Evolutionary conservation across 2,329 filamentous ascomycete genomes (phyloP).

Genomic region (Ophiostoma perfectum): DNA sequence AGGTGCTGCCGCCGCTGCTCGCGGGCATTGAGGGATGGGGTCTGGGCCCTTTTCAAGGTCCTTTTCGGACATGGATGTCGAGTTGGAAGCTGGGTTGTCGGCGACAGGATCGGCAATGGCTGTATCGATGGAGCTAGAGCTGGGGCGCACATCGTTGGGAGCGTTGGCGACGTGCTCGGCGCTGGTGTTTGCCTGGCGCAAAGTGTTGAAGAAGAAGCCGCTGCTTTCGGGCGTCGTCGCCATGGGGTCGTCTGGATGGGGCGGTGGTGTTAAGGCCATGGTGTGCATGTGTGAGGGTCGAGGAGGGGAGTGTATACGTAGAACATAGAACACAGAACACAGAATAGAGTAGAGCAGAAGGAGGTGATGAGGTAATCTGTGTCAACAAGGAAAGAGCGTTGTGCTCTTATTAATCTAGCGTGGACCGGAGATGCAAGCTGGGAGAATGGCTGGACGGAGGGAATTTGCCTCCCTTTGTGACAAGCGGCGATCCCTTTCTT

Average conservation of each 20-base stretch:
- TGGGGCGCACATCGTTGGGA: neutral
- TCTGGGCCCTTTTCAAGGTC: neutral
- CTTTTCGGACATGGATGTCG: neutral
- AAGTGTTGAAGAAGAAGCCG: conserved; percentile 19
- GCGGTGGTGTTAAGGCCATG: neutral
- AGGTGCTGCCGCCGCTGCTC: neutral
- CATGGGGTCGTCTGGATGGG: neutral
- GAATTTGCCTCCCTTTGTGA: neutral
- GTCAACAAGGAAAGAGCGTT: neutral
- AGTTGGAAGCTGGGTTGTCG: neutral
- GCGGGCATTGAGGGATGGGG: neutral
- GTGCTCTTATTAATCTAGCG: neutral
- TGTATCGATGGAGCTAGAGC: neutral
- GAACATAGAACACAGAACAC: neutral
- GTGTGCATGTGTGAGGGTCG: neutral
- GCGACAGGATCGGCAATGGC: neutral
- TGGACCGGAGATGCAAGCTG: neutral
- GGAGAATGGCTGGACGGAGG: neutral
- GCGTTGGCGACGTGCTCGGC: neutral
- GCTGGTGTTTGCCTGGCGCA: conserved; percentile 18
- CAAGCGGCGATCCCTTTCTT: neutral
- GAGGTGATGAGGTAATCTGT: neutral
- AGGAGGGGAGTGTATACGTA: neutral
- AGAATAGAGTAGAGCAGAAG: neutral
- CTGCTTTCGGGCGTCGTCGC: neutral